Conservation (phyloP, 2,329 filamentous ascomycete species). For the Aureobasidium namibiae region DNA sequence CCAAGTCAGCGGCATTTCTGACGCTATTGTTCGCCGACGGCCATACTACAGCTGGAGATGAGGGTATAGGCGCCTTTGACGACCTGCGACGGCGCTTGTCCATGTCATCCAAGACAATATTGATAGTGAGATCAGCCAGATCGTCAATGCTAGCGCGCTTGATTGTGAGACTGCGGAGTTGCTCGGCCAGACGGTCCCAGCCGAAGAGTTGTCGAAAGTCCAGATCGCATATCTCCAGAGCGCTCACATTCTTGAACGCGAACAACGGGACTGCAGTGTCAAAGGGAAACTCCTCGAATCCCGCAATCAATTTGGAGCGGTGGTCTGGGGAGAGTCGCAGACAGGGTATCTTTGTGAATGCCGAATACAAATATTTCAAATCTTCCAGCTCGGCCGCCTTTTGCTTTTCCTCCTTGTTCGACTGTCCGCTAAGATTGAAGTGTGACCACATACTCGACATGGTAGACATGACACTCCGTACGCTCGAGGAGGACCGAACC, state of each 20-base stretch:
- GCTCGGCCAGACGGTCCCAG: slow-evolving; percentile 90
- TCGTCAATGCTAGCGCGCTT: slow-evolving; percentile 85
- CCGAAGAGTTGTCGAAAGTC: slow-evolving; percentile 96
- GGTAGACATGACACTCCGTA: slow-evolving; percentile 93
- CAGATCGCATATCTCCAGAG: slow-evolving; percentile 87
- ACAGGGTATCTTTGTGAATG: slow-evolving; percentile 96
- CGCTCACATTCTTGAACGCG: slow-evolving; percentile 93
- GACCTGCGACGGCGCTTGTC: slow-evolving; percentile 83
- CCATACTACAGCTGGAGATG: slow-evolving; percentile 69
- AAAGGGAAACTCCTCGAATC: slow-evolving; percentile 96
- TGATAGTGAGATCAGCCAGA: slow-evolving; percentile 78
- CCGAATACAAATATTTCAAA: slow-evolving; percentile 92
- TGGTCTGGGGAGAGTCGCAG: slow-evolving; percentile 86
- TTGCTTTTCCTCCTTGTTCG: slow-evolving; percentile 79
- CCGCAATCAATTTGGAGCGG: slow-evolving; percentile 78
- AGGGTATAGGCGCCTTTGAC: slow-evolving; percentile 62
- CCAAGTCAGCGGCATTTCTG: slow-evolving; percentile 53
- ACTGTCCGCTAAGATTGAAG: slow-evolving; percentile 73
- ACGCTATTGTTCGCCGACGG: slow-evolving; percentile 53
- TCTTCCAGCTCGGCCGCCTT: slow-evolving; percentile 79
- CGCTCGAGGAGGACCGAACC: slow-evolving; percentile 90
- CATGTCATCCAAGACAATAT: slow-evolving; percentile 94
- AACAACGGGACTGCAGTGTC: slow-evolving; percentile 95
- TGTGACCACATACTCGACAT: slow-evolving; percentile 92
- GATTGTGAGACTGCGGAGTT: slow-evolving; percentile 79